Evolutionary conservation across 1,139 yeast species (phyloP).

Genomic region (Pichia sp.): DNA sequence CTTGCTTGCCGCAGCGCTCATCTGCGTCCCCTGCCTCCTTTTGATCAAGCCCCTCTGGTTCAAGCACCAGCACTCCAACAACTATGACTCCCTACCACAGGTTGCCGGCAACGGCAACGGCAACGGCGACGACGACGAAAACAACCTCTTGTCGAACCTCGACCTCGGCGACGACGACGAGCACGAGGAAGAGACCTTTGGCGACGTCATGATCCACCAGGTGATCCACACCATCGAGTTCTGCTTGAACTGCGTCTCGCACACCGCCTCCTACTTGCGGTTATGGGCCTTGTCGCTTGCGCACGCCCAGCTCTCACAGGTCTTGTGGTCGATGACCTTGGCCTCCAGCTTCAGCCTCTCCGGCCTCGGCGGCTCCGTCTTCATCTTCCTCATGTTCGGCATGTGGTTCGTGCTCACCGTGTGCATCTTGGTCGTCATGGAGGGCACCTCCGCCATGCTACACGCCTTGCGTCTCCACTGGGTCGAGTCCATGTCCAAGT

Average conservation of each 20-base stretch:
- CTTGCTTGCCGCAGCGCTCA: slow-evolving; percentile 55
- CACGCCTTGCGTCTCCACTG: slow-evolving; percentile 67
- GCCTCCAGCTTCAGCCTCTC: slow-evolving; percentile 27
- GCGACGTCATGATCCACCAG: slow-evolving; percentile 95
- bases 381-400: slow-evolving; percentile 76
- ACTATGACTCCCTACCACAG: slow-evolving; percentile 24
- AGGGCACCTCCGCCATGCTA: slow-evolving; percentile 98
- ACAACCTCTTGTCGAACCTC: slow-evolving; percentile 33
- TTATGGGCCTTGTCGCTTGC: slow-evolving; percentile 97
- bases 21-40: slow-evolving; percentile 76
- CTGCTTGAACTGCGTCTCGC: slow-evolving; percentile 95
- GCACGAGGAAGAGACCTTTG: slow-evolving; percentile 52
- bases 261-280: slow-evolving; percentile 94
- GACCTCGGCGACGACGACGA: slow-evolving; percentile 38
- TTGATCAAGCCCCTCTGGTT: slow-evolving; percentile 60
- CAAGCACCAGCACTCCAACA: slow-evolving; percentile 30
- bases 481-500: slow-evolving; percentile 99
- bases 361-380: slow-evolving; percentile 64
- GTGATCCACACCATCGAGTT: slow-evolving; percentile 98
- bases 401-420: slow-evolving; percentile 94
- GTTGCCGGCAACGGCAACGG: slow-evolving; percentile 1
- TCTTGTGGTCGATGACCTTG: slow-evolving; percentile 91
- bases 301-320: slow-evolving; percentile 94
- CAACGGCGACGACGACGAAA: slow-evolving; percentile 28
- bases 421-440: slow-evolving; percentile 90